phyloP scores from a whole-genome alignment of 2,329 filamentous ascomycete genomes.

The Penicillium sp. region DNA sequence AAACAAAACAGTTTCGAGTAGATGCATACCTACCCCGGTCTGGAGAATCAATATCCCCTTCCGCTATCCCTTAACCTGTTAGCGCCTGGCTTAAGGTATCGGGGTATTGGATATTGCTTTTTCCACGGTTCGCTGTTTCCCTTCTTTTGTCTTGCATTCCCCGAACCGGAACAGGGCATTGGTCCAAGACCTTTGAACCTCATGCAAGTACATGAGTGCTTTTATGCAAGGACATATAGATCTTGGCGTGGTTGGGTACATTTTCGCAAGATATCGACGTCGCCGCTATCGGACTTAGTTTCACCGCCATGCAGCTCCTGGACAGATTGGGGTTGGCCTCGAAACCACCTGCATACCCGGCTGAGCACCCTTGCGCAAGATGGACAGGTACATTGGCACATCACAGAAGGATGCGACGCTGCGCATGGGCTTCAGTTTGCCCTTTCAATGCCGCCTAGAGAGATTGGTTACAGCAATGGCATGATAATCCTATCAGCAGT shows the following conservation, averaged over 20 bases:
- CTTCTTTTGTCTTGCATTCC: background rate
- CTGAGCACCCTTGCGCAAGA: conserved; percentile 7
- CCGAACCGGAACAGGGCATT: background rate
- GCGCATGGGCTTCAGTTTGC: background rate
- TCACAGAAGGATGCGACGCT: conserved; percentile 1
- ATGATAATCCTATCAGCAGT: background rate
- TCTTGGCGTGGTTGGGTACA: background rate
- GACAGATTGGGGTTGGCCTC: conserved; percentile 9
- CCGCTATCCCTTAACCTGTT: background rate
- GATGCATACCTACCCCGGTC: conserved; percentile 9
- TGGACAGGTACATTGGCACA: conserved; percentile 10
- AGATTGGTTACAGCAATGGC: background rate
- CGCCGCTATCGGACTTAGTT: conserved; percentile 3
- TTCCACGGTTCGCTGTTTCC: background rate
- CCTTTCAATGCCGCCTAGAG: background rate
- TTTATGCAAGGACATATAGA: background rate
- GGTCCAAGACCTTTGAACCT: background rate
- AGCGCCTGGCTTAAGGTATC: background rate
- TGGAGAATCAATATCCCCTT: background rate
- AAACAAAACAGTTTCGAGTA: conserved; percentile 6
- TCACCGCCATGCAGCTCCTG: conserved; percentile 1
- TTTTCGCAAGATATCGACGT: background rate
- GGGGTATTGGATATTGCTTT: background rate
- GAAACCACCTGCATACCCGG: conserved; percentile 13
- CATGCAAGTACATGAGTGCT: background rate